Conservation (phyloP, 306 rosid species). For the Prunus armeniaca region DNA sequence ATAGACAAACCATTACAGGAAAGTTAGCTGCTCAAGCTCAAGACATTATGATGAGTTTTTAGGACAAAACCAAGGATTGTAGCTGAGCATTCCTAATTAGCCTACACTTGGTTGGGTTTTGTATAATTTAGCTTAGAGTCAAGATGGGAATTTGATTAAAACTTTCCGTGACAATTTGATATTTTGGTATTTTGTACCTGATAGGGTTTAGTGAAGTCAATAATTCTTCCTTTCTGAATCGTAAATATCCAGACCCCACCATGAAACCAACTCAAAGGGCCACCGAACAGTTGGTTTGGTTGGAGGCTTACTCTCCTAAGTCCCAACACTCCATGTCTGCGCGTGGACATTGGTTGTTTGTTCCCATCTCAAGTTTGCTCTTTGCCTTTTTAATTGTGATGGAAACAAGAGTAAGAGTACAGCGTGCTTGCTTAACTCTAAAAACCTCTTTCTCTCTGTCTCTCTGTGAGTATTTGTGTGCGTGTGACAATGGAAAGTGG, state of each 20-base stretch:
- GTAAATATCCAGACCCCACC: conserved; percentile 49
- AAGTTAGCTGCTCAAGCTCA: conserved; percentile 18
- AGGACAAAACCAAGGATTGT: conserved; percentile 12
- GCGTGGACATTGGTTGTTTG: conserved; percentile 29
- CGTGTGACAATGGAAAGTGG: conserved; percentile 64
- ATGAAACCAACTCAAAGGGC: conserved; percentile 26
- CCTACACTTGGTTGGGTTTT: conserved; percentile 12
- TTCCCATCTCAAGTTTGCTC: background rate
- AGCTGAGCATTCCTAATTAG: background rate
- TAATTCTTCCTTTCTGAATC: conserved; percentile 5
- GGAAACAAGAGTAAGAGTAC: conserved; percentile 15
- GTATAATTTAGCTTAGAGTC: background rate
- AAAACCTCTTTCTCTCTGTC: conserved; percentile 13
- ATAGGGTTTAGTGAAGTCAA: no score
- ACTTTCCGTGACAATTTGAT: background rate
- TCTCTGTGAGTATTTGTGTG: background rate
- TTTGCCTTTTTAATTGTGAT: conserved; percentile 27
- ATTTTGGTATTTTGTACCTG: background rate
- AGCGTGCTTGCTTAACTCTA: background rate
- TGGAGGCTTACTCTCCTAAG: conserved; percentile 34
- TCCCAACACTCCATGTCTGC: conserved; percentile 30
- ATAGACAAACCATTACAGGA: conserved; percentile 24
- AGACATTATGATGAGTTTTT: conserved; percentile 16
- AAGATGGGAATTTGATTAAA: background rate
- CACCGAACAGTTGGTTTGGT: conserved; percentile 33